Evolutionary conservation across 2,329 filamentous ascomycete species (phyloP), one percentile per base, ranked within the genome.

Genomic region (Mycosphaerella sp.): DNA sequence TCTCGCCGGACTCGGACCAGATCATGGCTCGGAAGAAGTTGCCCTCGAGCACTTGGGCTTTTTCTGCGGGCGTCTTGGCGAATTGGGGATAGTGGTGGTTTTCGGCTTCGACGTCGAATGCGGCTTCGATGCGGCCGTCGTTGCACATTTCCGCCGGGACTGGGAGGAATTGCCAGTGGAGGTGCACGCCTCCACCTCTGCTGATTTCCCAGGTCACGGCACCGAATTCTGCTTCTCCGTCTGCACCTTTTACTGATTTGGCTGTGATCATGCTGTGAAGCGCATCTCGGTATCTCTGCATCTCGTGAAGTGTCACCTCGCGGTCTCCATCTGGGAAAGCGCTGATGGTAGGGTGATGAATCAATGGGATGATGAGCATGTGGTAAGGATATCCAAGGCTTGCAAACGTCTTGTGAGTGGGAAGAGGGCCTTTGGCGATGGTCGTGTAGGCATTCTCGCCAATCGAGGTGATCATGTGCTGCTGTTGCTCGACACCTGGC

Each of bases 121-220:
- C 91, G 0, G 87, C 88, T 67, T 95, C 89, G 0, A 95, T 87
- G 1, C 95, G 75, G 0, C 87, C 86, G 41, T 82, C 81, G 16
- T 71, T 73, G 44, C 95, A 79, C 40, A 88, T 73, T 8, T 85
- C 77, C 0, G 79, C 74, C 0, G 86, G 80, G 0, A 94, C 75
- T 0, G 93, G 89, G 27, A 97, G 73, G 60, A 94, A 86, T 70
- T 98, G 94, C 93, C 90, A 96, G 65, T 97, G 91, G 1, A 85
- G 78, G 66, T 98, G 93, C 50, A 97, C 83, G 49, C 93, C 89
- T 45, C 80, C 79, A 4, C 76, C 77, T 44, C 89, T 84, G 65
- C 84, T 91, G 62, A 98, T 90, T 71, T 97, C 93, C 82, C 89
- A 98, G 0, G 89, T 93, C 1, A 97, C 86, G 2, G 84, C 80